Base-by-base conservation (phyloP, 163 green algal genomes). In the Scenedesmus sp. region DNA sequence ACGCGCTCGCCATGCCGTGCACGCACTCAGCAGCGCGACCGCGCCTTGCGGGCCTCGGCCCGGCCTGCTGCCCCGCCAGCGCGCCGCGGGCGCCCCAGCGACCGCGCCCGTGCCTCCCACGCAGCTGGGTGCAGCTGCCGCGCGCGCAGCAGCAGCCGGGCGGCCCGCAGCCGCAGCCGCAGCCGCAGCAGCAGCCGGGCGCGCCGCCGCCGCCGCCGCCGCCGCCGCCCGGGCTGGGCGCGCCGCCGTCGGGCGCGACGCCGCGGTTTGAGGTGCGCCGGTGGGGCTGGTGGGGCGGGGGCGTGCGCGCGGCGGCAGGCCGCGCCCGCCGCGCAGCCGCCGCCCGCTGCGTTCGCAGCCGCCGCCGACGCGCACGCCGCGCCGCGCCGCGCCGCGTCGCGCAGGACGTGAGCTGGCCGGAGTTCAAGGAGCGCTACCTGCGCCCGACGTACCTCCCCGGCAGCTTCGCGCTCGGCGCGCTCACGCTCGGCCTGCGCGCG, bases 381-480 rank as follows among this genome's bases (percentile, higher is more conserved):
- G 39, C 39, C 10, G 7, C 39, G 39, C 39, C 10, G 7, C 10
- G 39, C 39, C 39, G 39, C 39, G 39, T 10, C 39, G 10, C 39
- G 45, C 72, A 81, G 74, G 74, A 81, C 24, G 17, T 81, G 62
- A 51, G 74, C 33, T 81, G 48, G 48, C 6, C 22, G 10, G 74
- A 74, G 34, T 67, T 81, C 60, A 81, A 81, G 44, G 74, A 81
- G 62, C 74, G 74, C 2, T 65, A 60, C 17, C 28, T 85, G 48
- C 62, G 71, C 31, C 79, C 54, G 4, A 66, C 62, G 33, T 85
- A 85, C n/a, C 79, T 85, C 10, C 79, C 62, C 7, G 58, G 17
- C 54, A 70, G 28, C 57, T 85, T 85, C 54, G 14, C 29, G 9
- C 9, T 81, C 2, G 79, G 79, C n/a, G 44, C 56, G 1, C 51